A percentile compares a stretch with the other conserved stretches of the same genome.
Conservation (phyloP, 108 stramenopile genomes). For the Nannochloropsis granulata region DNA sequence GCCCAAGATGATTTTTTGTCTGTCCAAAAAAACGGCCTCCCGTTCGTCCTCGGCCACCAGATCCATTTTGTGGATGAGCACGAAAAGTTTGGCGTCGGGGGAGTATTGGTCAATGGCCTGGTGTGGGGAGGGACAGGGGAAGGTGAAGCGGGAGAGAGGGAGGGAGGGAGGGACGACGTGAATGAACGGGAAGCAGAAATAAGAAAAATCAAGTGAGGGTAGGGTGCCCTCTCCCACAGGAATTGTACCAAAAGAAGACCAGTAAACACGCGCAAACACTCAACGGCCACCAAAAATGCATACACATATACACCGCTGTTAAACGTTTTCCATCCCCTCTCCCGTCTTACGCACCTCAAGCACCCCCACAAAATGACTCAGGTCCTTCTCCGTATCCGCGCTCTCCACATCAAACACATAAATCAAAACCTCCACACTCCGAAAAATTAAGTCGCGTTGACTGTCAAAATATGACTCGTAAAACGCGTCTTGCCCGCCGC, state of each 20-base stretch:
- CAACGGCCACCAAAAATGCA: too few species aligned
- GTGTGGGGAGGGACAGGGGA: background rate
- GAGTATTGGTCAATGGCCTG: slow-evolving; percentile 82
- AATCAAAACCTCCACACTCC: slow-evolving; percentile 86
- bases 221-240: too few species aligned
- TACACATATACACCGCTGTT: too few species aligned
- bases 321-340: background rate
- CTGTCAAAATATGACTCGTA: slow-evolving; percentile 93
- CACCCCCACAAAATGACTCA: slow-evolving; percentile 34
- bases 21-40: slow-evolving; percentile 62
- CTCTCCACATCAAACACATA: slow-evolving; percentile 97
- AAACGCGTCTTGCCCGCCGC: slow-evolving; percentile 91
- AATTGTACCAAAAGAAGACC: too few species aligned
- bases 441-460: slow-evolving; percentile 93
- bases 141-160: background rate
- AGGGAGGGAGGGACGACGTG: too few species aligned
- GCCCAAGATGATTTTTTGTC: slow-evolving; percentile 52
- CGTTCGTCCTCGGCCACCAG: slow-evolving; percentile 64
- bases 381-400: slow-evolving; percentile 53
- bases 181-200: too few species aligned
- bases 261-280: too few species aligned
- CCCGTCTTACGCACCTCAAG: slow-evolving; percentile 7
- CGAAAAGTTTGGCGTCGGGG: slow-evolving; percentile 87
- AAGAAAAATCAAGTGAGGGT: too few species aligned
- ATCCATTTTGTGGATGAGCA: slow-evolving; percentile 99